phyloP scores from a whole-genome alignment of 805 yeast species.

The Candida koratica region DNA sequence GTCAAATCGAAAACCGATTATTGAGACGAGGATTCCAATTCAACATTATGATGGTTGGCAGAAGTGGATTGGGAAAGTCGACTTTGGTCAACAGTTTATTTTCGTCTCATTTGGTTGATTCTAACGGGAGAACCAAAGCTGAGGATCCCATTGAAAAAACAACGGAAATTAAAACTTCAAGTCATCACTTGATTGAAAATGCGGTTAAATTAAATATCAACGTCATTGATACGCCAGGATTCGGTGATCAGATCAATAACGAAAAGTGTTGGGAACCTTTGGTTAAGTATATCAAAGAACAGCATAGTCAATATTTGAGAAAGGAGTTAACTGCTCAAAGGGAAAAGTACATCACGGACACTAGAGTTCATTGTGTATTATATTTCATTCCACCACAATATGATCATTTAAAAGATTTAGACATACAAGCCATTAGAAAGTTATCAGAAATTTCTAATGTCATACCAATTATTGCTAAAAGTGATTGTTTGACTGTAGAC shows the following conservation, averaged over 20 bases:
- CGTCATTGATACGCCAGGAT: conserved; percentile 95
- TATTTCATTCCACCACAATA: conserved; percentile 90
- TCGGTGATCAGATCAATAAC: conserved; percentile 94
- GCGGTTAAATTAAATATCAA: conserved; percentile 82
- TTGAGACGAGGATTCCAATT: conserved; percentile 92
- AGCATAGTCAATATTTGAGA: conserved; percentile 85
- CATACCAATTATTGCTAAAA: conserved; percentile 91
- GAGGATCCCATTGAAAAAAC: conserved; percentile 80
- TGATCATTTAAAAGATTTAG: conserved; percentile 79
- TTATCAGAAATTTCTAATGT: conserved; percentile 88
- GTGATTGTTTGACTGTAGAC: conserved; percentile 81
- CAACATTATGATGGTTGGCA: conserved; percentile 89
- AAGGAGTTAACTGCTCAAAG: conserved; percentile 93
- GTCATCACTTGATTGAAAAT: conserved; percentile 76
- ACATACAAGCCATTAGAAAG: conserved; percentile 75
- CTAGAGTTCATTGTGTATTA: conserved; percentile 90
- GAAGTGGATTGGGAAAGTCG: conserved; percentile 90
- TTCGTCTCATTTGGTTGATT: conserved; percentile 70
- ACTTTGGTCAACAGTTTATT: conserved; percentile 89
- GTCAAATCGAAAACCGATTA: conserved; percentile 89
- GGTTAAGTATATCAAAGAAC: conserved; percentile 90
- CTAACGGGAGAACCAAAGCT: conserved; percentile 66
- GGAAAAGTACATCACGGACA: conserved; percentile 74
- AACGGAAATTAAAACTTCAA: conserved; percentile 70
- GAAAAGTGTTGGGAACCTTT: conserved; percentile 97